These are phyloP conservation scores for Metschnikowia arizonensis DNA, from an alignment of 805 yeast species.

Conservation along the genomic window DNA sequence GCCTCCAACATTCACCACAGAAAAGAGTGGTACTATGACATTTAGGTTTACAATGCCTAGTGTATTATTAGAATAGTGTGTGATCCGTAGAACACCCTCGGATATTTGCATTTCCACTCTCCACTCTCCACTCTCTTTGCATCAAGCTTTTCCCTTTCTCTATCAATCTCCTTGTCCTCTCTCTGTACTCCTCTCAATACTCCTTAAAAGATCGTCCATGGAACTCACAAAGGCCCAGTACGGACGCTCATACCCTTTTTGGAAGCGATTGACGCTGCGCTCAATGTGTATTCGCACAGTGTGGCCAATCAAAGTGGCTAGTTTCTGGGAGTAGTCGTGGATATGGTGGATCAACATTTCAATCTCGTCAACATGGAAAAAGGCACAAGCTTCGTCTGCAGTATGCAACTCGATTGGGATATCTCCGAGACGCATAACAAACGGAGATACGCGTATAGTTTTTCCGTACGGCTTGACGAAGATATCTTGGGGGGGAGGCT, in stretches of 20 bases:
- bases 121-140: too few relatives aligned
- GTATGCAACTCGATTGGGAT: slow-evolving; percentile 9
- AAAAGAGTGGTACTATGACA: too few relatives aligned
- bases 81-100: too few relatives aligned
- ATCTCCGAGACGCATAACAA: slow-evolving; percentile 6
- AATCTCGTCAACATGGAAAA: slow-evolving; percentile 15
- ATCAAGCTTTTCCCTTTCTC: too few relatives aligned
- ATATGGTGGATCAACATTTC: slow-evolving; percentile 15
- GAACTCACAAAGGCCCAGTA: slow-evolving; percentile 12
- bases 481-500: slow-evolving; percentile 10
- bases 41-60: too few relatives aligned
- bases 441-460: slow-evolving; percentile 15
- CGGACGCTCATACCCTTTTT: slow-evolving; percentile 6
- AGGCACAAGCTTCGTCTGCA: slow-evolving; percentile 12
- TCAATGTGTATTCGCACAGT: slow-evolving; percentile 2
- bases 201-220: not conserved
- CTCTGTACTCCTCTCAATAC: not conserved
- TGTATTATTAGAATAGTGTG: too few relatives aligned
- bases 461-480: slow-evolving; percentile 16
- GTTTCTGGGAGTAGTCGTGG: not conserved
- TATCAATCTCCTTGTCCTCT: too few relatives aligned
- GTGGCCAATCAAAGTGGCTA: slow-evolving; percentile 4
- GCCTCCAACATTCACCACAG: too few relatives aligned
- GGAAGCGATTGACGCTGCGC: not conserved
- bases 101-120: too few relatives aligned